These are phyloP conservation scores for Globisporangium rhizosaccharum DNA, from an alignment of 352 stramenopile genomes.

Conservation along the genomic window DNA sequence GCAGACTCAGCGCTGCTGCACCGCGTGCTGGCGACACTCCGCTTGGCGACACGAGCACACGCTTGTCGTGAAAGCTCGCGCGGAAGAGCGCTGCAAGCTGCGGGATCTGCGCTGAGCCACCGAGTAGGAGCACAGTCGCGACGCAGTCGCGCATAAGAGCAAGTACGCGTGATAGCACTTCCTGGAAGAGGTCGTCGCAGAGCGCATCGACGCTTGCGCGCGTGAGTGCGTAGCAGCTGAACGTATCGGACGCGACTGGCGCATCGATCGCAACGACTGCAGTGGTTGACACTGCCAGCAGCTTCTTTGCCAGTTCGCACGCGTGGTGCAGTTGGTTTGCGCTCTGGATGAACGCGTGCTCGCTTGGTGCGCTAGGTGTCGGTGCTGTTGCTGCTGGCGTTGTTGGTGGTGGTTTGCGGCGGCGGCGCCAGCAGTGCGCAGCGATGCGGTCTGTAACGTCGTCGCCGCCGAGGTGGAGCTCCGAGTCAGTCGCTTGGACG, in stretches of 20 bases:
- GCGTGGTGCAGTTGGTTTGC: constrained; percentile 24
- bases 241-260: constrained; percentile 8
- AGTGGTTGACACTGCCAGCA: constrained; percentile 28
- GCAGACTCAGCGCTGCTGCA: constrained; percentile 13
- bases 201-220: constrained; percentile 29
- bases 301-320: constrained; percentile 34
- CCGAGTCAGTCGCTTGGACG: constrained; percentile 10
- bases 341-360: constrained; percentile 7
- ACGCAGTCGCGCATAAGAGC: constrained; percentile 19
- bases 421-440: constrained; percentile 14
- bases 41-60: constrained; percentile 3
- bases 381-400: neutral
- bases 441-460: constrained; percentile 24
- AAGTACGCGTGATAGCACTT: constrained; percentile 4
- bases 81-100: constrained; percentile 19
- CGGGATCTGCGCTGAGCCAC: constrained; percentile 23
- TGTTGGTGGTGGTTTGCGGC: constrained; percentile 1
- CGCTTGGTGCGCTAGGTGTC: neutral
- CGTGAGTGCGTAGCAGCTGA: constrained; percentile 29
- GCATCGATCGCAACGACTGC: constrained; percentile 29
- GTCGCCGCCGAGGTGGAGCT: constrained; percentile 14
- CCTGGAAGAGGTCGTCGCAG: constrained; percentile 29
- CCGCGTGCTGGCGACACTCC: constrained; percentile 7
- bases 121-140: constrained; percentile 23
- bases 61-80: constrained; percentile 14